These are phyloP conservation scores for Botrytis galanthina DNA, from an alignment of 2,329 filamentous ascomycete genomes.

Conservation along the genomic window DNA sequence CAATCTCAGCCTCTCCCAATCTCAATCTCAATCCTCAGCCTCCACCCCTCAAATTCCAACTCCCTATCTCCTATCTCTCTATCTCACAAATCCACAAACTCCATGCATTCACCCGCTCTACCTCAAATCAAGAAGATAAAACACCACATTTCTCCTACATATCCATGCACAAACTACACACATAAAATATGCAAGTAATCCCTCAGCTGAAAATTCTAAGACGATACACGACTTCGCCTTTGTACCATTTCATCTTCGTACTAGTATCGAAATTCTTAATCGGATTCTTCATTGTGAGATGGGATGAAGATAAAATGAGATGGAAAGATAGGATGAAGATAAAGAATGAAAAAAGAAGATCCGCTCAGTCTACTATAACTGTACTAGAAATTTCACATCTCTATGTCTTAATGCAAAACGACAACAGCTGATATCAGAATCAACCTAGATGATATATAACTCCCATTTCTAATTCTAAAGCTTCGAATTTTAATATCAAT, in stretches of 20 bases:
- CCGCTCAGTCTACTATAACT: neutral
- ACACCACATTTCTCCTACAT: neutral
- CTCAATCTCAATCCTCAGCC: neutral
- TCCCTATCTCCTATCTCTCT: neutral
- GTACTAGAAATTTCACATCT: neutral
- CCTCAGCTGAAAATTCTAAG: neutral
- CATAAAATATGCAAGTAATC: neutral
- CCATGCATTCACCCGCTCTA: neutral
- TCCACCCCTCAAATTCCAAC: neutral
- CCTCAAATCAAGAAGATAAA: neutral
- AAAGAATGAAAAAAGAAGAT: neutral
- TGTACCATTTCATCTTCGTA: neutral
- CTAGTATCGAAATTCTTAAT: neutral
- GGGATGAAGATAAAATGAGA: neutral
- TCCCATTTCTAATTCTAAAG: neutral
- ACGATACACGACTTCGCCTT: neutral
- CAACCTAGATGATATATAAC: neutral
- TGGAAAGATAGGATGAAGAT: neutral
- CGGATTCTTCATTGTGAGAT: neutral
- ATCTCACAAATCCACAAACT: neutral
- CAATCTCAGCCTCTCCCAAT: neutral
- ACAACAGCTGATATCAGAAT: neutral
- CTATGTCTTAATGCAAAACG: neutral
- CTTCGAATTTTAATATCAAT: neutral
- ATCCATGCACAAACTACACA: neutral